Evolutionary conservation across 2,329 filamentous ascomycete species (phyloP).

Genomic region (Fusarium foetens): DNA sequence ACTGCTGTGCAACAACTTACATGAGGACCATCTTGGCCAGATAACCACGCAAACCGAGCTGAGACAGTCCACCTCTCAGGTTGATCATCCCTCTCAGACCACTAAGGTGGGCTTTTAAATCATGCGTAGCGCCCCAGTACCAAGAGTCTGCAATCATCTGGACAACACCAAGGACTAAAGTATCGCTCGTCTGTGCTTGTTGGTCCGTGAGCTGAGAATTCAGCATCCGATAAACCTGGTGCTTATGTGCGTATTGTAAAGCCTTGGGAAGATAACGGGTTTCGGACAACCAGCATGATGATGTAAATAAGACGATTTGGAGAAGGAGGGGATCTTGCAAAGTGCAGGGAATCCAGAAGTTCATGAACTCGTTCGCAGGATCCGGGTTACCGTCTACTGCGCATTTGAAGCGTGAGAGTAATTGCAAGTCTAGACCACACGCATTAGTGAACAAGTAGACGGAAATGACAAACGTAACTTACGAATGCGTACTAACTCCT

Average conservation of each 20-base stretch:
- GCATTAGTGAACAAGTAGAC: not conserved
- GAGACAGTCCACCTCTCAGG: conserved; percentile 57
- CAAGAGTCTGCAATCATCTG: conserved; percentile 64
- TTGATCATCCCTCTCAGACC: conserved; percentile 61
- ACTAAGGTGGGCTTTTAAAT: conserved; percentile 58
- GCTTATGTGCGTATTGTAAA: conserved; percentile 56
- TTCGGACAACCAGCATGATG: conserved; percentile 63
- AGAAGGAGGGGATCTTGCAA: conserved; percentile 61
- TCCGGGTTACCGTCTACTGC: conserved; percentile 61
- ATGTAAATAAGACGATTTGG: conserved; percentile 61
- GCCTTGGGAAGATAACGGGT: conserved; percentile 58
- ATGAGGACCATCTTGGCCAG: conserved; percentile 60
- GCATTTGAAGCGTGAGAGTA: conserved; percentile 62
- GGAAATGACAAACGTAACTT: conserved; percentile 31
- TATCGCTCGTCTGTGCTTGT: conserved; percentile 54
- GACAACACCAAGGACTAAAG: conserved; percentile 58
- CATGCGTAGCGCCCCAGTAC: conserved; percentile 62
- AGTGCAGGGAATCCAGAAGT: conserved; percentile 59
- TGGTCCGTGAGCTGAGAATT: conserved; percentile 57
- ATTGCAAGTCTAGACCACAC: conserved; percentile 55
- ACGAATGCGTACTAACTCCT: conserved; percentile 61
- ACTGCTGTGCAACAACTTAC: conserved; percentile 48
- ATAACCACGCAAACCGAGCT: conserved; percentile 58
- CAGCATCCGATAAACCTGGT: conserved; percentile 56
- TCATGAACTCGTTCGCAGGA: conserved; percentile 57